These are phyloP conservation scores for Cyanophora paradoxa DNA, from an alignment of 78 protist genomes.

Conservation along the genomic window DNA sequence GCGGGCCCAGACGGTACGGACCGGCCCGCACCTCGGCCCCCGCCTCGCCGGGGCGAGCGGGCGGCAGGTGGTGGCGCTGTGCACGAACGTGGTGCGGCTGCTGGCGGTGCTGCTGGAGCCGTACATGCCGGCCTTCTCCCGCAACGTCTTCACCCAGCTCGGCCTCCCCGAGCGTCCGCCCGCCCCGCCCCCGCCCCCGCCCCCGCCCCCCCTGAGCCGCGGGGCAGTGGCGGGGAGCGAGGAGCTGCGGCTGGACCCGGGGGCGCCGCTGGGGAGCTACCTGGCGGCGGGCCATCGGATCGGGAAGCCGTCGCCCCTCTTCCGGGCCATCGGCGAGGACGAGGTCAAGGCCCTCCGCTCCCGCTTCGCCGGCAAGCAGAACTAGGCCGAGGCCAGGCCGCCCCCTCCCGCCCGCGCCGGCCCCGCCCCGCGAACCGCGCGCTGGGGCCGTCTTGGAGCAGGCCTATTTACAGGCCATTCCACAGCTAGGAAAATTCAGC, in stretches of 20 bases:
- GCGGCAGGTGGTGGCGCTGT: slow-evolving; percentile 52
- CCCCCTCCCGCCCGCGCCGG: too few species aligned
- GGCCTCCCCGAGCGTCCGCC: slow-evolving; percentile 32
- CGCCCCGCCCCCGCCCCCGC: background rate
- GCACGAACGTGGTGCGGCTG: slow-evolving; percentile 19
- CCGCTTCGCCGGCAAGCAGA: slow-evolving; percentile 1
- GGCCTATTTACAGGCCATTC: too few species aligned
- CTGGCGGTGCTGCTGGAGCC: slow-evolving; percentile 59
- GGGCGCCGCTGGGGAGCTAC: slow-evolving; percentile 25
- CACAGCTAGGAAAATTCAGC: too few species aligned
- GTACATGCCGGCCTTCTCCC: slow-evolving; percentile 50
- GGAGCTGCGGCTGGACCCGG: slow-evolving; percentile 28
- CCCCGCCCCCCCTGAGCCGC: background rate
- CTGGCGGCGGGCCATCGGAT: slow-evolving; percentile 39
- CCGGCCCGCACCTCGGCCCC: background rate
- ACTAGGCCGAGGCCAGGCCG: background rate
- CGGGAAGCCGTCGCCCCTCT: background rate
- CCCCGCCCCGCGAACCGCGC: too few species aligned
- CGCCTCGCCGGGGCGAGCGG: slow-evolving; percentile 39
- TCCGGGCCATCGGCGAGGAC: background rate
- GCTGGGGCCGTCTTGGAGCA: too few species aligned
- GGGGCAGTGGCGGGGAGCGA: slow-evolving; percentile 12
- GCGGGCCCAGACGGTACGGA: background rate
- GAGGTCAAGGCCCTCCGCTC: background rate
- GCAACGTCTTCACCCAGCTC: background rate